Evolutionary conservation across 2,329 filamentous ascomycete species (phyloP).

Genomic region (Pseudogymnoascus sp.): DNA sequence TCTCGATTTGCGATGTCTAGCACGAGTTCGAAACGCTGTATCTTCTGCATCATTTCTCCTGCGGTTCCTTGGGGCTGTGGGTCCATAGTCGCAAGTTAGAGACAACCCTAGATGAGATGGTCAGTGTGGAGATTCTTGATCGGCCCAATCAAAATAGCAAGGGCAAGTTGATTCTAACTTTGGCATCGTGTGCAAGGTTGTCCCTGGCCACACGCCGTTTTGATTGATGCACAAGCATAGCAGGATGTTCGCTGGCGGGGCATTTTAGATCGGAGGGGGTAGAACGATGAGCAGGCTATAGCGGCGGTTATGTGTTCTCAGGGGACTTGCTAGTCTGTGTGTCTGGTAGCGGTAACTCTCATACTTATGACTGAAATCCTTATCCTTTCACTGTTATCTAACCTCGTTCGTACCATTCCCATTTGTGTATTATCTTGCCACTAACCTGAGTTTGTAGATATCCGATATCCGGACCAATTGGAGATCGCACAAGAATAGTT

Average conservation of each 20-base stretch:
- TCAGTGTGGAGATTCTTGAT: neutral
- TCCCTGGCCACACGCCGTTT: neutral
- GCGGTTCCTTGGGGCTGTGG: neutral
- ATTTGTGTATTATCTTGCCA: neutral
- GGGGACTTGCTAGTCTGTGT: neutral
- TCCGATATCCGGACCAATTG: neutral
- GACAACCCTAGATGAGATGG: neutral
- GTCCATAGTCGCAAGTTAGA: neutral
- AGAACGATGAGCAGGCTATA: neutral
- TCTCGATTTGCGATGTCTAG: neutral
- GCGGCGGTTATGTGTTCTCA: neutral
- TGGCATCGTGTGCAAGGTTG: neutral
- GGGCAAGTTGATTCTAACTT: neutral
- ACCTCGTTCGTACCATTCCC: neutral
- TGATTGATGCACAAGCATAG: constrained; percentile 4
- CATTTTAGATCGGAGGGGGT: constrained; percentile 9
- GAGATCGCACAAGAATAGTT: neutral
- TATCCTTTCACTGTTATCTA: neutral
- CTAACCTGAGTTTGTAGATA: neutral
- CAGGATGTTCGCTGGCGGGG: neutral
- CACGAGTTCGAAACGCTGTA: neutral
- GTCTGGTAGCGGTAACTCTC: neutral
- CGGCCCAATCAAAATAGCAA: neutral
- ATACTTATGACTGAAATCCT: neutral
- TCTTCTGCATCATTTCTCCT: neutral